Evolutionary conservation across 495 filamentous ascomycete species (phyloP), one percentile per base, ranked within the genome.

Genomic region (Talaromyces liani): DNA sequence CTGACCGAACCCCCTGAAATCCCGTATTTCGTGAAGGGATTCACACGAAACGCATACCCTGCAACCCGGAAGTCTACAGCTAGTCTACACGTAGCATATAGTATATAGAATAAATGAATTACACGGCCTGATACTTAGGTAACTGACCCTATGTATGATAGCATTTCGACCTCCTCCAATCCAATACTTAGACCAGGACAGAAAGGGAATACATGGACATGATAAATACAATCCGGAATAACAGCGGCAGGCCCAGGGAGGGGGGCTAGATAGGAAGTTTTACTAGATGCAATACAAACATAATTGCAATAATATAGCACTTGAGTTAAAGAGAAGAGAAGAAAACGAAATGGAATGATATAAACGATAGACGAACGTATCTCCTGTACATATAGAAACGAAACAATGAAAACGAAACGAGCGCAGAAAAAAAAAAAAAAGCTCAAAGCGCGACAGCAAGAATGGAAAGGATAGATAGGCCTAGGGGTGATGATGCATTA

Each of bases 401-500:
- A 41, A 36, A 24, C 22, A n/a, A n/a, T n/a, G n/a, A n/a, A n/a
- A n/a, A 39, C 36, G 36, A 39, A 39, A 16, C 0, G 36, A 39
- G 34, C 12, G 36, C 36, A 16, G 12, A n/a, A n/a, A n/a, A n/a
- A n/a, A n/a, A n/a, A 16, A 14, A 34, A 12, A 16, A 16, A 39
- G 36, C 36, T 39, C 10, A 39, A 16, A 39, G 33, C 4, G 12
- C 36, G 12, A 39, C 12, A 16, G 12, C 6, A 33, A 57, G 0
- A 14, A 27, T 2, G 16, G 2, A 20, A 47, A 47, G 41, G 2
- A 47, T 20, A 9, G 29, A 27, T 27, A 27, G 25, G 25, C 25
- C 25, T 27, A 27, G 24, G 33, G 16, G 60, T 2, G 22, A 25
- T 51, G 74, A 24, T 24, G 80, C 56, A 60, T 68, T 73, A 82